Base-by-base conservation (phyloP, 2,329 filamentous ascomycete genomes). In the Drechslerella dactyloides region DNA sequence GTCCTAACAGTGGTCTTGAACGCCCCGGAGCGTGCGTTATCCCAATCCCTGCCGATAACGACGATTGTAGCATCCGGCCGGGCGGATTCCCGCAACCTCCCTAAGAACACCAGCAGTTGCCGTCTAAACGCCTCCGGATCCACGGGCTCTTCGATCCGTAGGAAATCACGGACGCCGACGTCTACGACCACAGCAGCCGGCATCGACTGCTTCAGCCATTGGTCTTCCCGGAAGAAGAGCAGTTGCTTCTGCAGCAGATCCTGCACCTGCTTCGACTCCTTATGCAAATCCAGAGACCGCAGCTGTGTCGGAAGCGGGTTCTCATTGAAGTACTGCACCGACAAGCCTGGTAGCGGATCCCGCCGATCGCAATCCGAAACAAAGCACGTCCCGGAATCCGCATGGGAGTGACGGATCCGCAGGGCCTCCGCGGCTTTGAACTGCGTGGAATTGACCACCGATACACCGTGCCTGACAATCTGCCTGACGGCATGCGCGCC, bases 261-360 rank as follows among this genome's bases (percentile, higher is more conserved):
- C 15, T 64, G 65, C 27, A 56, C 60, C 44, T 62, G 64, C 33
- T 59, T 68, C 27, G 69, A 76, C 55, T 56, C 64, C 65, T 23
- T 73, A 56, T 48, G 65, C 54, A 57, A 50, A 3, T 68, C 73
- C 23, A 70, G 55, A 21, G 70, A 62, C 40, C 59, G 52, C 19
- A 72, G 55, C 11, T 54, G 42, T 1, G 58, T 61, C 52, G 53
- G 74, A 10, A 75, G 46, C 1, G 75, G 75, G 6, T 75, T 75
- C 19, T 74, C 74, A 46, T 69, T 73, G 59, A 76, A 76, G 53
- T 76, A 76, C 54, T 76, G 75, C 6, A 62, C 35, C 54, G 56
- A 51, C 63, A 69, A 21, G 46, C 73, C 30, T 7, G 55, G 54
- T 5, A 65, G 40, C 5, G 64, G 69, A 13, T 75, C 62, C 51